phyloP scores from a whole-genome alignment of 305 asterid genomes.

The Fraxinus latifolia region DNA sequence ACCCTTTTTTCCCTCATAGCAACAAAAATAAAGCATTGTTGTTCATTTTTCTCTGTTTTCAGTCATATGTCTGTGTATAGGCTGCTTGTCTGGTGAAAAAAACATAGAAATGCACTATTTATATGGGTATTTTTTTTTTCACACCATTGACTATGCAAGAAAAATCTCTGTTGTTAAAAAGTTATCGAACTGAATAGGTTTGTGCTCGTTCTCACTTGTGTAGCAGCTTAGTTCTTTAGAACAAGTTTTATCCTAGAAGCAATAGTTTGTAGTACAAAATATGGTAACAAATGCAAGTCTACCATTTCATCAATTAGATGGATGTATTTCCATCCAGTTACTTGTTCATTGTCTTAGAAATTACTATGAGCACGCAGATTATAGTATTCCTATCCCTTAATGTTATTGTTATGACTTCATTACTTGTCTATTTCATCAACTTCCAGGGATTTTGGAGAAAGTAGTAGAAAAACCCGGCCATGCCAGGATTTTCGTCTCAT shows the following conservation, averaged over 20 bases:
- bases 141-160: neutral
- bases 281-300: neutral
- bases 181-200: neutral
- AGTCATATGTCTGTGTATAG: neutral
- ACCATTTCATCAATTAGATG: neutral
- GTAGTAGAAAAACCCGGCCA: conserved; percentile 18
- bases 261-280: neutral
- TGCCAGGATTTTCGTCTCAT: neutral
- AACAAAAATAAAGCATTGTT: neutral
- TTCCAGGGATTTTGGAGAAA: conserved; percentile 42
- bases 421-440: neutral
- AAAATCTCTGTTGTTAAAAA: neutral
- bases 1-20: neutral
- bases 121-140: neutral
- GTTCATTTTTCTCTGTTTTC: neutral
- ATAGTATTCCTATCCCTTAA: neutral
- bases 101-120: neutral
- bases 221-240: neutral
- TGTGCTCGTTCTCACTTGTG: neutral
- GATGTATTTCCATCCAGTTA: neutral
- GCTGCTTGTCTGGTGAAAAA: neutral
- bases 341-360: neutral
- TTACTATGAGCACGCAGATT: neutral
- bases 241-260: neutral
- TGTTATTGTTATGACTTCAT: neutral